Conservation (phyloP, 345 rosid species). For the Firmiana major region DNA sequence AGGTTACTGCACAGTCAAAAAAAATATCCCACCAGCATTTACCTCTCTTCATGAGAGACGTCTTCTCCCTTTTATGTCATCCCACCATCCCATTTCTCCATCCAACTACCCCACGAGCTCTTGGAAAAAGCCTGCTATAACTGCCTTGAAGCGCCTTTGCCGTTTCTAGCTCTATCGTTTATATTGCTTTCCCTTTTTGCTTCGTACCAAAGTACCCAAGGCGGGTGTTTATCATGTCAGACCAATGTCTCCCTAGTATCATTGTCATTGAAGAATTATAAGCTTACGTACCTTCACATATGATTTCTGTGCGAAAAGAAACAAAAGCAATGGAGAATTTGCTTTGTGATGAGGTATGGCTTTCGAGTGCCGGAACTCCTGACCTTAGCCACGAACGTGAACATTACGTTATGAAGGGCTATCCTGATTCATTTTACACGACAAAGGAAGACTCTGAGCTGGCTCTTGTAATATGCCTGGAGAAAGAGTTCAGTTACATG, state of each 20-base stretch:
- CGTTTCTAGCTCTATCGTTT: not conserved
- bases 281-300: not conserved
- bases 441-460: conserved; percentile 29
- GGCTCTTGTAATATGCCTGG: conserved; percentile 17
- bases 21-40: conserved; percentile 42
- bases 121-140: not conserved
- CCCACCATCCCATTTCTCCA: not conserved
- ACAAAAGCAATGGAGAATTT: conserved; percentile 29
- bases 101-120: conserved; percentile 21
- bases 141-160: not conserved
- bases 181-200: not conserved
- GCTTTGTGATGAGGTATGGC: conserved; percentile 52
- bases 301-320: not conserved
- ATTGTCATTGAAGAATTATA: not conserved
- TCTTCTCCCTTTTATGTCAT: conserved; percentile 35
- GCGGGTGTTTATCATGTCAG: conserved; percentile 20
- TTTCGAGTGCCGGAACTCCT: conserved; percentile 27
- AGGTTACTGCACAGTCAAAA: conserved; percentile 37
- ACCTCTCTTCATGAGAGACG: conserved; percentile 70
- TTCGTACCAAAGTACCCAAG: not conserved
- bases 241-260: not conserved
- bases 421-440: not conserved
- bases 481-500: conserved; percentile 37
- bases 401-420: not conserved
- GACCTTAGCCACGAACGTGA: conserved; percentile 3